A percentile compares a stretch with the other conserved stretches of the same genome.
Conservation (phyloP, 495 filamentous ascomycete species). For the Penicillium bovifimosum region DNA sequence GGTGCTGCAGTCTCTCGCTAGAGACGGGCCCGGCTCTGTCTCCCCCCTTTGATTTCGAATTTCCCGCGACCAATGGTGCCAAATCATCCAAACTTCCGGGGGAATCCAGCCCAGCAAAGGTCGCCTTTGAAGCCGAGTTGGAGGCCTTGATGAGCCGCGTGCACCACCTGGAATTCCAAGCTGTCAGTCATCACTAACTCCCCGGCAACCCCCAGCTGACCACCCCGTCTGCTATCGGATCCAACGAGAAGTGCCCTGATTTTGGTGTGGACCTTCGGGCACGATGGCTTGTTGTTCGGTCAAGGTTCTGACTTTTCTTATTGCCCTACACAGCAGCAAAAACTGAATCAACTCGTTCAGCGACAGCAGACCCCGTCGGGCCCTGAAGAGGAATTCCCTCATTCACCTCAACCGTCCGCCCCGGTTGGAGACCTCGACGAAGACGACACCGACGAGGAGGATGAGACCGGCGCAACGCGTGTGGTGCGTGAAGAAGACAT, state of each 20-base stretch:
- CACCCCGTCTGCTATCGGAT: conserved; percentile 49
- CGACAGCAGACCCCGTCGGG: too few species aligned
- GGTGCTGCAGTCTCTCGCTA: conserved; percentile 58
- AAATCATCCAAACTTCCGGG: conserved; percentile 59
- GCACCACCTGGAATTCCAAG: conserved; percentile 62
- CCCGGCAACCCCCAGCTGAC: conserved; percentile 44
- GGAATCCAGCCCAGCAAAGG: conserved; percentile 55
- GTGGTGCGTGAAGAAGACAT: conserved; percentile 64
- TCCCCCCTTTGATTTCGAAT: conserved; percentile 37
- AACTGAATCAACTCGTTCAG: too few species aligned
- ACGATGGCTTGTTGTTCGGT: conserved; percentile 34
- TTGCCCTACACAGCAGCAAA: conserved; percentile 43
- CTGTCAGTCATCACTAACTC: conserved; percentile 50
- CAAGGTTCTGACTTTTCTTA: conserved; percentile 36
- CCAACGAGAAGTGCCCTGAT: conserved; percentile 34
- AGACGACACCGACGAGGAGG: conserved; percentile 41
- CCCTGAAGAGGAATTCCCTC: too few species aligned
- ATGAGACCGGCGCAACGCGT: conserved; percentile 37
- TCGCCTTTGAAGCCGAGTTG: conserved; percentile 64
- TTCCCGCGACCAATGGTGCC: conserved; percentile 34
- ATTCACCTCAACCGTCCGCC: conserved; percentile 19
- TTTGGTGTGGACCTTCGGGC: conserved; percentile 38
- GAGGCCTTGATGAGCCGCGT: conserved; percentile 61
- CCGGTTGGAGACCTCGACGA: conserved; percentile 28
- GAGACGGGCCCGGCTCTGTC: conserved; percentile 37